Conservation (phyloP, 2,329 filamentous ascomycete genomes). For the Xylaria digitata region DNA sequence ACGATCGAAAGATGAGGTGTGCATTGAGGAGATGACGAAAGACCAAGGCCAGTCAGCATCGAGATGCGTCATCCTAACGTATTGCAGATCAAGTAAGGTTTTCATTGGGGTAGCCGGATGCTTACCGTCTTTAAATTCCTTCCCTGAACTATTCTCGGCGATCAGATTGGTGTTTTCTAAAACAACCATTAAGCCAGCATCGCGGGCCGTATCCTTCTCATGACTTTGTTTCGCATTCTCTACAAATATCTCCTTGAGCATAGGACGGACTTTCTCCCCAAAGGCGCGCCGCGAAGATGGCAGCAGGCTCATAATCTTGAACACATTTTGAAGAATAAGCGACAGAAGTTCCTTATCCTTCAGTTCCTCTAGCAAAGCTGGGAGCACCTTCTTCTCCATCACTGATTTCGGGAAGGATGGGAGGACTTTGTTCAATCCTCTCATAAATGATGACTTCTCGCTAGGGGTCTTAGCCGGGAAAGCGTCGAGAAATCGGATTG, state of each 20-base stretch:
- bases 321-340: slow-evolving; percentile 88
- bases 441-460: slow-evolving; percentile 92
- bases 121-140: slow-evolving; percentile 91
- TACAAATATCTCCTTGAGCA: slow-evolving; percentile 84
- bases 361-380: slow-evolving; percentile 88
- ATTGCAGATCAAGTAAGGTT: neutral
- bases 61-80: neutral
- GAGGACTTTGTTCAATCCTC: slow-evolving; percentile 85
- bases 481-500: slow-evolving; percentile 91
- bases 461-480: slow-evolving; percentile 91
- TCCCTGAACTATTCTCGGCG: slow-evolving; percentile 84
- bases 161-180: slow-evolving; percentile 84
- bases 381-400: slow-evolving; percentile 92
- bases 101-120: neutral
- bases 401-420: slow-evolving; percentile 94
- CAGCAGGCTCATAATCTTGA: slow-evolving; percentile 85
- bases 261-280: slow-evolving; percentile 86
- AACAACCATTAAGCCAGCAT: slow-evolving; percentile 91
- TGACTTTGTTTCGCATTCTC: slow-evolving; percentile 66
- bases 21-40: neutral
- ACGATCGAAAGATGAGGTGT: neutral
- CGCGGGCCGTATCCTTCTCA: slow-evolving; percentile 84
- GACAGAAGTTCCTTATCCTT: slow-evolving; percentile 91
- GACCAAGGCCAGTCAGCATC: neutral
- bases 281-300: slow-evolving; percentile 83